These are phyloP conservation scores for Bacterosira constricta DNA, from an alignment of 108 stramenopile species.

Conservation along the genomic window DNA sequence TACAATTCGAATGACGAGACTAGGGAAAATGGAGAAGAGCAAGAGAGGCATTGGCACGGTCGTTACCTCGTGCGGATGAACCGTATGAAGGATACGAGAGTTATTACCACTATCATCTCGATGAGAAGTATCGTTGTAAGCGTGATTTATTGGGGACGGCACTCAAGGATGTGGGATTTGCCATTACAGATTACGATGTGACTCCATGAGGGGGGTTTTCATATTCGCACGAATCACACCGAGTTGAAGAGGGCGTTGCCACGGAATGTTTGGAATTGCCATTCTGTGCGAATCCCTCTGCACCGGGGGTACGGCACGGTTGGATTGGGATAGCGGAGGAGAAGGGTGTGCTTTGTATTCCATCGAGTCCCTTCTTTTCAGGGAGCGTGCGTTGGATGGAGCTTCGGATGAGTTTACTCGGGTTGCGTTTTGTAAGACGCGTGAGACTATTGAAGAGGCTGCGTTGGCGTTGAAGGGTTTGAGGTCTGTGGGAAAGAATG, in stretches of 20 bases:
- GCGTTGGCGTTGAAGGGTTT: slow-evolving; percentile 60
- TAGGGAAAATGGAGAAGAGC: no score
- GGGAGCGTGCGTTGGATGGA: slow-evolving; percentile 60
- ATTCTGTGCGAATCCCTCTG: slow-evolving; percentile 60
- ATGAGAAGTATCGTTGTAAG: slow-evolving; percentile 82
- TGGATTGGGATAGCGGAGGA: slow-evolving; percentile 92
- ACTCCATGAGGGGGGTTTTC: slow-evolving; percentile 94
- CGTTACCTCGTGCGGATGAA: slow-evolving; percentile 80
- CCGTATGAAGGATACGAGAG: slow-evolving; percentile 81
- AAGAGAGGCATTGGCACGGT: slow-evolving; percentile 86
- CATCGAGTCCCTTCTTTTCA: slow-evolving; percentile 94
- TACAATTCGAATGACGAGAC: slow-evolving; percentile 39
- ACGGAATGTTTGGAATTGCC: slow-evolving; percentile 36
- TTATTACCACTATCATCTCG: slow-evolving; percentile 83
- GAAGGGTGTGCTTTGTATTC: slow-evolving; percentile 93
- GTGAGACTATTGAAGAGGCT: slow-evolving; percentile 89
- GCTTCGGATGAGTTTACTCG: slow-evolving; percentile 87
- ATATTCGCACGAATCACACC: slow-evolving; percentile 88
- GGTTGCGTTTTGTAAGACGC: slow-evolving; percentile 97
- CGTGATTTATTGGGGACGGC: slow-evolving; percentile 78
- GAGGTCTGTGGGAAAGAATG: neutral
- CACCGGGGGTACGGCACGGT: slow-evolving; percentile 73
- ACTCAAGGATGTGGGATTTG: slow-evolving; percentile 72
- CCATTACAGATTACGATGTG: slow-evolving; percentile 72
- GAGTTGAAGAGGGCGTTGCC: slow-evolving; percentile 65